Evolutionary conservation across 202 grass and related monocot species (phyloP), one percentile per base, ranked within the genome.

Genomic region (Zizania palustris): DNA sequence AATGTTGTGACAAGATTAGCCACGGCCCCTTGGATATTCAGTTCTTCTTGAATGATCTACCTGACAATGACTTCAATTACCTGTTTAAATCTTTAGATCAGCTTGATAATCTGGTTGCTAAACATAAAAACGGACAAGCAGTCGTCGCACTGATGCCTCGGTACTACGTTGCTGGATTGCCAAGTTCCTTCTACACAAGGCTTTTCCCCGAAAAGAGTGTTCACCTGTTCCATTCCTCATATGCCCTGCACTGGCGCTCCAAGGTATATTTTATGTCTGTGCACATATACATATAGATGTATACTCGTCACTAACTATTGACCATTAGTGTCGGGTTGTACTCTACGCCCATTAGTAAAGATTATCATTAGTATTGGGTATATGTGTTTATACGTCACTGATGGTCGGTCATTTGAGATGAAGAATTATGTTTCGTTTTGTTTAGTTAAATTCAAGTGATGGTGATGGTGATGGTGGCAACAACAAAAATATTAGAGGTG

Each of bases 181-280:
- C 77, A 0, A 61, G 84, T 1, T 82, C 84, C 0, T 82, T 58
- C 45, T 82, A 86, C 34, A 66, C 16, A 5, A 73, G 59, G 13
- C 66, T 83, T 40, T 73, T 83, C 10, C 85, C 85, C 33, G 1
- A 3, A 3, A 9, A 65, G 22, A 81, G 54, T 11, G 84, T 82
- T 55, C 84, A 86, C 14, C 53, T 86, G 11, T 76, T 87, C 5
- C 59, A 78, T 35, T 87, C 85, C 0, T 65, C 67, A 9, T 60
- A 34, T 5, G 49, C 45, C 11, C 67, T 87, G 6, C 51, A 73
- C 0, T 87, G 73, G 73, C 68, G 76, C 38, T 74, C 85, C 15
- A 12, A 82, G 78, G 84, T 86, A 82, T 43, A 16, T n/a, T 50
- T 16, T 76, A 46, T 16, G 15, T 16, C 0, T 15, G 11, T 34